A percentile compares a stretch with the other conserved stretches of the same genome.
phyloP scores from a whole-genome alignment of 139 green algal genomes.

The Limnomonas spitsbergensis region DNA sequence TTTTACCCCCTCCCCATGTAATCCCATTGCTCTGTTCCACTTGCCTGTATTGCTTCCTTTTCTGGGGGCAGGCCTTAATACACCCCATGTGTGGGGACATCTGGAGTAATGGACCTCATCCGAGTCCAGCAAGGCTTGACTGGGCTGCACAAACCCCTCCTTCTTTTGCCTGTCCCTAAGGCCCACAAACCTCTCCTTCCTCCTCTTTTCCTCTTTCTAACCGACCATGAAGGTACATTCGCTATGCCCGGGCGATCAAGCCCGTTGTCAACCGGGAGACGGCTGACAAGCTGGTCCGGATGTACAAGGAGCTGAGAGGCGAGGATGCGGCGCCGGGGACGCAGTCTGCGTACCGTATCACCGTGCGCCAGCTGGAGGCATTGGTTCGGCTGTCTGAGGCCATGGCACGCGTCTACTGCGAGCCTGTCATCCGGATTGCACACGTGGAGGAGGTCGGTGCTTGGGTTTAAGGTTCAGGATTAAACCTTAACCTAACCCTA shows the following conservation, averaged over 20 bases:
- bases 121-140: too few species aligned
- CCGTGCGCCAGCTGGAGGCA: conserved; percentile 93
- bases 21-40: background rate
- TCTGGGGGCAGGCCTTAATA: too few species aligned
- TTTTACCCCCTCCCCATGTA: background rate
- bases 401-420: conserved; percentile 48
- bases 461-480: too few species aligned
- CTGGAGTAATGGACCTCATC: too few species aligned
- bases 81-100: too few species aligned
- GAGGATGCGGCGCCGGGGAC: conserved; percentile 83
- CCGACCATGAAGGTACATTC: conserved; percentile 95
- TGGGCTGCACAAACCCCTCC: too few species aligned
- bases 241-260: conserved; percentile 84
- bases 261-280: conserved; percentile 52
- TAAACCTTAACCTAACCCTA: too few species aligned
- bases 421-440: conserved; percentile 29
- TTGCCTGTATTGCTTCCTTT: too few species aligned
- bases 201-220: too few species aligned
- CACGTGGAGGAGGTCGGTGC: conserved; percentile 58
- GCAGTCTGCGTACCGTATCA: conserved; percentile 84
- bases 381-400: conserved; percentile 85
- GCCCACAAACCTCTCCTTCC: too few species aligned
- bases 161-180: too few species aligned
- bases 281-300: conserved; percentile 16
- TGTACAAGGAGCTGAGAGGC: conserved; percentile 83